Evolutionary conservation across 352 stramenopile species (phyloP), one percentile per base, ranked within the genome.

Genomic region (Pythium vanterpoolii): DNA sequence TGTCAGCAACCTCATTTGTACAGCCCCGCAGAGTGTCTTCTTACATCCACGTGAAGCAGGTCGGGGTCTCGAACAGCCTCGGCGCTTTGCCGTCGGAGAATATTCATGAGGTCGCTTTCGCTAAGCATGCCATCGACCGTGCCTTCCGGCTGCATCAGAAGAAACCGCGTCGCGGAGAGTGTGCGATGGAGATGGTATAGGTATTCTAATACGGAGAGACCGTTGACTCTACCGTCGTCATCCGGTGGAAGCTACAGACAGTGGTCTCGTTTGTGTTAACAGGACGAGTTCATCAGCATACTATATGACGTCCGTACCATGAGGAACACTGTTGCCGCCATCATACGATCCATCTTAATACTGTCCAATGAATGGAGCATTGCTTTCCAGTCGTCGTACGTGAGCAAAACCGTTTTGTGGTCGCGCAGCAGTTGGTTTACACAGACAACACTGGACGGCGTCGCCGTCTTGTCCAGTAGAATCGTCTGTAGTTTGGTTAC

Each of bases 121-220:
- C 40, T 69, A 3, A 85, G 34, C 3, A 27, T 54, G n/a, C 69
- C 56, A 30, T 60, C 57, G 48, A 39, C 62, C 46, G 27, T 49
- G 10, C 49, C 43, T 19, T 50, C 33, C 8, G 48, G 50, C 27
- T 54, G 33, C 0, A 56, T 13, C 1, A 53, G 6, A 8, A 64
- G 27, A 5, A 34, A 68, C 5, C 31, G 23, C 66, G 55, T 28
- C 60, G 62, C 57, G 69, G 51, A 24, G 58, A 83, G 33, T 72
- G 48, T 40, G 14, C 51, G 38, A 23, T 87, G 74, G 6, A 85
- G 45, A 16, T 68, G 28, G 47, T 77, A 69, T 45, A 89, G 16
- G 38, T 74, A 87, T 47, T 84, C 73, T 1, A 89, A 46, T 5
- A 89, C 28, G 11, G 64, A 59, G 16, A 73, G 72, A 0, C 72